Evolutionary conservation across 768 basidiomycete species (phyloP).

Genomic region (Panaeolus cyanescens): DNA sequence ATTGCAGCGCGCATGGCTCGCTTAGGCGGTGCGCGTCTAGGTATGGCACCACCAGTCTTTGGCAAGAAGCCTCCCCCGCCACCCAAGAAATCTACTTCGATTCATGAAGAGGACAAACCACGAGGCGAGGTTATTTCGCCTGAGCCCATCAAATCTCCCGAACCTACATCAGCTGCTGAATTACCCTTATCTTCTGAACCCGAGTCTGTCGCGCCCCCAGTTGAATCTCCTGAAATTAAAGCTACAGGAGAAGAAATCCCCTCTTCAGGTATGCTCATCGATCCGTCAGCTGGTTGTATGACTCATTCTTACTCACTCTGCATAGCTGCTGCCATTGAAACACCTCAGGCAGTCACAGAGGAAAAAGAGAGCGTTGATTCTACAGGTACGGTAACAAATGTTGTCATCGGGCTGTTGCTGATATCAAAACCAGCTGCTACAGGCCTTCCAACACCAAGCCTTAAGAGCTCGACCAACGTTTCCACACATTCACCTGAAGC

Average conservation of each 20-base stretch:
- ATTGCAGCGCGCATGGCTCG: conserved; percentile 94
- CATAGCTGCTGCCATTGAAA: not conserved
- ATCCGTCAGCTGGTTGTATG: not conserved
- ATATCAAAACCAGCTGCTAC: too few relatives aligned
- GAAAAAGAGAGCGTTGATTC: not conserved
- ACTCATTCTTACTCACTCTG: not conserved
- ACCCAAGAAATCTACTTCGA: conserved; percentile 25
- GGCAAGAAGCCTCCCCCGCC: conserved; percentile 44
- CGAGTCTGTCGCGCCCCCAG: not conserved
- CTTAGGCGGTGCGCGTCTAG: conserved; percentile 82
- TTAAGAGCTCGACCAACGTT: conserved; percentile 27
- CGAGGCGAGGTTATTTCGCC: conserved; percentile 12
- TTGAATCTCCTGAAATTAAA: not conserved
- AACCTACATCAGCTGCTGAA: conserved; percentile 8
- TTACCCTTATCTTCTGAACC: not conserved
- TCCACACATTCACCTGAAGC: conserved; percentile 27
- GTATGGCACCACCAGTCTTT: conserved; percentile 78
- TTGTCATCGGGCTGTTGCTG: too few relatives aligned
- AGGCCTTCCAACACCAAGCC: conserved; percentile 10
- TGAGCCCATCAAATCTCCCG: conserved; percentile 5
- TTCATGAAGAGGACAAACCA: conserved; percentile 19
- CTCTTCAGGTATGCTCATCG: not conserved
- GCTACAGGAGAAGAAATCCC: not conserved
- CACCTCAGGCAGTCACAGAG: not conserved
- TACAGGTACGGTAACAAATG: not conserved